Conservation (phyloP, 1,284 basidiomycete species). For the Apiotrichum mycotoxinovorans region DNA sequence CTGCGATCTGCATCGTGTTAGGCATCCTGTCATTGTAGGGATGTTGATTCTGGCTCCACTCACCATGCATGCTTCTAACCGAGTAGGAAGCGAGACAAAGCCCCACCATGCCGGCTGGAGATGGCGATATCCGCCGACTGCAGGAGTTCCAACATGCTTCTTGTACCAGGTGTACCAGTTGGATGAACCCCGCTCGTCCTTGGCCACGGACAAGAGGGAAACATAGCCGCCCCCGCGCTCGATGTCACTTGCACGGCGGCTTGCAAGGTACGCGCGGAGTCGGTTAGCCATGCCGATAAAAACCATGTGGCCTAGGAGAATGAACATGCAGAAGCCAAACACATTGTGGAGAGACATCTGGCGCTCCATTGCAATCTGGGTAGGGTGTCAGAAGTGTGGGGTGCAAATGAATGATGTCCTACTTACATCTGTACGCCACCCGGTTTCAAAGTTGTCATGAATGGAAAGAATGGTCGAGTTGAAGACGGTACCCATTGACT, state of each 20-base stretch:
- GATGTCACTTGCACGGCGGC: not conserved
- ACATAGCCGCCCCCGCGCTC: conserved; percentile 1
- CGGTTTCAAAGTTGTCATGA: conserved; percentile 1
- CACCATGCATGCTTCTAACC: conserved; percentile 26
- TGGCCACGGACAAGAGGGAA: not conserved
- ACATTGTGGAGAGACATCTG: conserved; percentile 20
- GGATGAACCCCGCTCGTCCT: not conserved
- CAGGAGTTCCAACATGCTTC: conserved; percentile 21
- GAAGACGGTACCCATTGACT: not conserved
- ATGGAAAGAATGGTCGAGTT: not conserved
- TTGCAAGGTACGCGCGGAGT: not conserved
- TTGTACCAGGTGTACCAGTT: conserved; percentile 15
- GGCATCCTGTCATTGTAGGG: too few relatives aligned
- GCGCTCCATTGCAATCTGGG: not conserved
- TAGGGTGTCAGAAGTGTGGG: not conserved
- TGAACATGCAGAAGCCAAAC: conserved; percentile 26
- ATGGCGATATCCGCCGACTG: conserved; percentile 23
- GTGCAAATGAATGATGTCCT: not conserved
- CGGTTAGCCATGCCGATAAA: conserved; percentile 22
- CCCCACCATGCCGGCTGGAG: conserved; percentile 22
- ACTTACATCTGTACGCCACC: not conserved
- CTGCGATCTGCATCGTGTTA: conserved; percentile 21
- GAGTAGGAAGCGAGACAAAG: conserved; percentile 23
- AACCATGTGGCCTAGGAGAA: conserved; percentile 19
- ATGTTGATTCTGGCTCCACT: not conserved